A percentile compares a stretch with the other conserved stretches of the same genome.
Conservation (phyloP, 148 eudicot species). For the Rhododendron henanense region DNA sequence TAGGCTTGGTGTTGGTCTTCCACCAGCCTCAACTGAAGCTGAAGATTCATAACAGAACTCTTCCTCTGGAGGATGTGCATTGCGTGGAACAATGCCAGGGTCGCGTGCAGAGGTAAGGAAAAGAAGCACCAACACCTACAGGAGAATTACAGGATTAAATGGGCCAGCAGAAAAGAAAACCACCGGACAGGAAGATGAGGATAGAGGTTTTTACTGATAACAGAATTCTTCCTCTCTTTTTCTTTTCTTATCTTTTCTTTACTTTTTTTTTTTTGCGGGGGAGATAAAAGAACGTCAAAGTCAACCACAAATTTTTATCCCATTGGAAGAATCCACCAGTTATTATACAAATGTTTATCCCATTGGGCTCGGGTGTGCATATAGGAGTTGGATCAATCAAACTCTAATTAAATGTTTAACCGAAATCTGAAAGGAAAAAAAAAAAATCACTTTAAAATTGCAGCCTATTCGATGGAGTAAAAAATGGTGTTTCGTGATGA, state of each 20-base stretch:
- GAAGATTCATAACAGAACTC: slow-evolving; percentile 39
- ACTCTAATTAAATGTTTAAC: neutral
- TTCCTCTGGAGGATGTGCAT: slow-evolving; percentile 59
- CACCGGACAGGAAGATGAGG: neutral
- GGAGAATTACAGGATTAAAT: slow-evolving; percentile 9
- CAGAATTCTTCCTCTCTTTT: too few relatives aligned
- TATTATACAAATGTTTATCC: neutral
- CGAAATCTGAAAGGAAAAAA: neutral
- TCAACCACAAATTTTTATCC: neutral
- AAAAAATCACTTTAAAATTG: neutral
- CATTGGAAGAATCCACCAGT: neutral
- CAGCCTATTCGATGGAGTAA: neutral
- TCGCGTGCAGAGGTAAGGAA: slow-evolving; percentile 53
- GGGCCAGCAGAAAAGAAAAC: slow-evolving; percentile 16
- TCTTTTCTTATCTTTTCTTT: too few relatives aligned
- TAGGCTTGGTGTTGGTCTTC: slow-evolving; percentile 41
- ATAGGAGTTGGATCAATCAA: neutral
- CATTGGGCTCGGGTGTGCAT: neutral
- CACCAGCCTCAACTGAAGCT: slow-evolving; percentile 35
- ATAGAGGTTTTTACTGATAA: neutral
- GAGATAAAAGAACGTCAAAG: neutral
- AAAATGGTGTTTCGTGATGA: neutral
- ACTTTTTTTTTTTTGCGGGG: neutral
- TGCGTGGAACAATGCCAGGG: slow-evolving; percentile 69
- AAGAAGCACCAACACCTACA: slow-evolving; percentile 54